Conservation (phyloP, 345 rosid species). For the Arabidopsis suecica region DNA sequence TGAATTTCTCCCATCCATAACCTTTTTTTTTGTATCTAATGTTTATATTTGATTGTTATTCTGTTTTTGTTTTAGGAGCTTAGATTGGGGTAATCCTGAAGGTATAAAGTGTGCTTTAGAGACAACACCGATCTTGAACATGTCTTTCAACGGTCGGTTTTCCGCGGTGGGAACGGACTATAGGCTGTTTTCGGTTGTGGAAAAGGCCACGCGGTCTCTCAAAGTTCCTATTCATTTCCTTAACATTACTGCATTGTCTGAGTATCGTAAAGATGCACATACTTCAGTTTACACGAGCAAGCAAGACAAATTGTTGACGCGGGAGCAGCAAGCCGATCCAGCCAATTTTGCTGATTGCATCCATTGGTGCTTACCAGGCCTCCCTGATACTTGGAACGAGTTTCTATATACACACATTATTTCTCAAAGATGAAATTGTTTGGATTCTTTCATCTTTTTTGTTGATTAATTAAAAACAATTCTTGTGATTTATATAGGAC, state of each 20-base stretch:
- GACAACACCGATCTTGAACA: slow-evolving; percentile 57
- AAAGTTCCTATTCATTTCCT: slow-evolving; percentile 59
- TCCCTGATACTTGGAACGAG: slow-evolving; percentile 89
- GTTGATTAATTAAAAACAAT: not conserved
- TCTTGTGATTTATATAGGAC: slow-evolving; percentile 27
- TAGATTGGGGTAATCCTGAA: slow-evolving; percentile 80
- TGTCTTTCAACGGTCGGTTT: slow-evolving; percentile 39
- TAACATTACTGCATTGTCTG: slow-evolving; percentile 70
- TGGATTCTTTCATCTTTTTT: slow-evolving; percentile 5
- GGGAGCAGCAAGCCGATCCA: slow-evolving; percentile 67
- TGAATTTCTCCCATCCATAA: not conserved
- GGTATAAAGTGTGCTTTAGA: slow-evolving; percentile 80
- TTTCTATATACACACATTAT: slow-evolving; percentile 65
- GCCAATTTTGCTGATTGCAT: slow-evolving; percentile 78
- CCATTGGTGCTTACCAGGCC: slow-evolving; percentile 91
- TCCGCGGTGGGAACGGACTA: slow-evolving; percentile 67
- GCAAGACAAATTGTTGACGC: slow-evolving; percentile 68
- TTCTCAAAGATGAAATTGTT: slow-evolving; percentile 32
- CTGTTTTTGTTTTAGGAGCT: slow-evolving; percentile 56
- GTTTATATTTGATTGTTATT: not conserved
- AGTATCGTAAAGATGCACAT: slow-evolving; percentile 87
- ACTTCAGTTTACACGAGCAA: slow-evolving; percentile 72
- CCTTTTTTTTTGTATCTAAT: not conserved
- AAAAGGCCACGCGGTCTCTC: slow-evolving; percentile 57
- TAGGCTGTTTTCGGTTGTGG: slow-evolving; percentile 50